Evolutionary conservation across 2,329 filamentous ascomycete species (phyloP).

Genomic region (Penicillium expansum): DNA sequence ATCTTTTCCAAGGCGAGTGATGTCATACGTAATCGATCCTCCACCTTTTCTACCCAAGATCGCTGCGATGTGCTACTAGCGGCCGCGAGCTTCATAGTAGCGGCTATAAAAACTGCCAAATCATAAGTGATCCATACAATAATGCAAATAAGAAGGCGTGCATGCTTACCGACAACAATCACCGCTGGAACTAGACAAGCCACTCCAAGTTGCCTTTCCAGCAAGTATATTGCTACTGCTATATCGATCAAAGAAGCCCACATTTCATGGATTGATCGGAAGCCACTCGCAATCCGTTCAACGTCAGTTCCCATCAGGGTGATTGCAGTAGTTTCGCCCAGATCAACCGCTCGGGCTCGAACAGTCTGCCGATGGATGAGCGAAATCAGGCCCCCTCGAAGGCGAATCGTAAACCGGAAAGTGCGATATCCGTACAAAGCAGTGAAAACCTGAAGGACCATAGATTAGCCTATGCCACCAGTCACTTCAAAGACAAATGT

Average conservation of each 20-base stretch:
- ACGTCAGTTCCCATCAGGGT: neutral
- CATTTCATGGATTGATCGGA: neutral
- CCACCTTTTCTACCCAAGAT: neutral
- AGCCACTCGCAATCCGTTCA: neutral
- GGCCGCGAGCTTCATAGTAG: neutral
- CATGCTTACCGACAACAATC: neutral
- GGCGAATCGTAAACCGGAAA: too few species aligned
- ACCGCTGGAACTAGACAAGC: neutral
- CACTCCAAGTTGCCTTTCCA: neutral
- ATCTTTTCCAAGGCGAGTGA: neutral
- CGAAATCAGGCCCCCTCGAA: too few species aligned
- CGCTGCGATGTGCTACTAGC: neutral
- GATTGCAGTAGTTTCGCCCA: neutral
- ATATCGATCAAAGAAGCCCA: neutral
- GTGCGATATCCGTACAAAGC: too few species aligned
- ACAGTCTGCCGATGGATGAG: too few species aligned
- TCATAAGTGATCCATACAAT: neutral
- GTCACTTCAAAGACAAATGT: neutral
- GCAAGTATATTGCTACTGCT: neutral
- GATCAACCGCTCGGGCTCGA: too few species aligned
- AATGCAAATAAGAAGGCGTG: neutral
- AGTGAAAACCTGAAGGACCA: neutral
- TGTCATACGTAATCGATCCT: neutral
- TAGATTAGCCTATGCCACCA: neutral
- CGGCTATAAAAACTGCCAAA: neutral